Evolutionary conservation across 192 early-diverging fungal genomes (phyloP), one percentile per base, ranked within the genome.

Genomic region (Spizellomyces sp.): DNA sequence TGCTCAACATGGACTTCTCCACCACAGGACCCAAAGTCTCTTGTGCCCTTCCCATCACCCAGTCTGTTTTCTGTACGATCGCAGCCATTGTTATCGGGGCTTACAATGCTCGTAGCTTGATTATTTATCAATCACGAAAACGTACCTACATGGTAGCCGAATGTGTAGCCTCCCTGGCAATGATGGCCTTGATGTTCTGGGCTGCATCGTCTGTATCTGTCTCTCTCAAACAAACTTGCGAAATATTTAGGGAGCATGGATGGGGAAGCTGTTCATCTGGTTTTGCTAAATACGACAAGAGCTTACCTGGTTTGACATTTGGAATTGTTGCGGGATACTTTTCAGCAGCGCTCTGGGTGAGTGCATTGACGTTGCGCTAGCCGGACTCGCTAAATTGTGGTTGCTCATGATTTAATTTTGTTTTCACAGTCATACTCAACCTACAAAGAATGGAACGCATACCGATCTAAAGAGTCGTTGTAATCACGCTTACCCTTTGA

Each of bases 291-390:
- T 54, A 54, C 50, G 50, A 4, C 50, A 58, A 14, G 22, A 36
- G 52, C 5, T 19, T 22, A 4, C 21, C 54, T 0, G 66, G 54
- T 8, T 36, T 68, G 66, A 45, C 17, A 43, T 68, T 68, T 57
- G 66, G 66, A 6, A 19, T 68, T 58, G 27, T 68, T 8, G 17
- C 41, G 50, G 66, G 52, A 5, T 54, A 45, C 21, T 57, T 54
- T 19, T 59, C 66, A 15, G 66, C 52, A 14, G 58, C 58, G 8
- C 22, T 21, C n/a, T 68, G 66, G 66, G 66, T 68, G 9, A 48
- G 64, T 36, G 27, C 27, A 36, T 36, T 36, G 27, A 36, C 27
- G 27, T 36, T 36, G 27, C 27, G 27, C 27, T 36, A 36, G 27
- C 1, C 0, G 0, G 27, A 2, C 27, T 3, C 27, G 3, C 27